Evolutionary conservation across 768 basidiomycete species (phyloP), one percentile per base, ranked within the genome.

Genomic region (Lactarius indigo): DNA sequence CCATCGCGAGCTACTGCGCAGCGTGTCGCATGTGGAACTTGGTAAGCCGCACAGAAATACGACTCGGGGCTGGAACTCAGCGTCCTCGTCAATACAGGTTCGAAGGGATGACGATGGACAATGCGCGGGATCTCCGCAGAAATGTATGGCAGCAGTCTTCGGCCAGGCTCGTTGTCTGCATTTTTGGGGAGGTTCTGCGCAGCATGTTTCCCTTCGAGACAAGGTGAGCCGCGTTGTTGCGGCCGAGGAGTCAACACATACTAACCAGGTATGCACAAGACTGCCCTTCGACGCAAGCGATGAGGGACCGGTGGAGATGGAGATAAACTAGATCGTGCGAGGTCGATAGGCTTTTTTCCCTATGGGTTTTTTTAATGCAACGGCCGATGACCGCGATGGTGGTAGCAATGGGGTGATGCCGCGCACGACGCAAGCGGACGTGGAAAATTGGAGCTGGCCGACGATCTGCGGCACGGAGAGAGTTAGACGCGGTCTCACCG

Each of bases 341-440:
- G 64, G 58, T 26, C 44, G 41, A 20, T 9, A 65, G 37, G 58
- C 59, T 65, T 61, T 65, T 59, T 61, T 58, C 64, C 59, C 31
- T 3, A 47, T 23, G 37, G 59, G 44, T 65, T 61, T 65, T 64
- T 65, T 61, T 50, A 47, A 61, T 31, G 42, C 64, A 41, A 31
- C 28, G 54, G 33, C 23, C 54, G 9, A 35, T 64, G 44, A 64
- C 20, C 58, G 59, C 64, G n/a, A 41, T 26, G 47, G 12, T 50
- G 41, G 54, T 56, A 6, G 30, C 3, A 9, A 23, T 47, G 41
- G 33, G 33, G 33, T 10, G 10, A 35, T 35, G 33, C 33, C 9
- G 33, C 33, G 9, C 33, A 35, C 1, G 33, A 35, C 12, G 35
- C 35, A 12, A 12, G 35, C 2, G 35, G 12, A 35, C 35, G 23